These are phyloP conservation scores for Oropetium thomaeum DNA, from an alignment of 176 grass and related monocot genomes.

Conservation along the genomic window DNA sequence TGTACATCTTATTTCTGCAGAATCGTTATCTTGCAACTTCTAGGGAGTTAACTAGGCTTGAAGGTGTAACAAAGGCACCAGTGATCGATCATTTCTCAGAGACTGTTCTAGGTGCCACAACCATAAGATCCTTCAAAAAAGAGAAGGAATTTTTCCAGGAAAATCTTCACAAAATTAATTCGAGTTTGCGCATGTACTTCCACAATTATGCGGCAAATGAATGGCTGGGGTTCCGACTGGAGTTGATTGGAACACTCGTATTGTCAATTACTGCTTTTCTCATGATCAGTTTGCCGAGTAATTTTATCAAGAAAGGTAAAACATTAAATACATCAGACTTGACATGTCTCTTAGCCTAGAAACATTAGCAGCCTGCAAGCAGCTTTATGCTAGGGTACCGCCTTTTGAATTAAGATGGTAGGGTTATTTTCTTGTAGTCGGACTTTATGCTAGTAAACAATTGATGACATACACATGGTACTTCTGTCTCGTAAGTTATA, in stretches of 20 bases:
- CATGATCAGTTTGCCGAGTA: conserved; percentile 73
- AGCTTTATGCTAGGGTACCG: not conserved
- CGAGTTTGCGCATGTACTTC: conserved; percentile 94
- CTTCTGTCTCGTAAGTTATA: not conserved
- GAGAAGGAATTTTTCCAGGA: conserved; percentile 59
- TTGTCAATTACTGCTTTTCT: conserved; percentile 81
- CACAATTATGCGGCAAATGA: conserved; percentile 92
- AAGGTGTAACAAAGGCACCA: conserved; percentile 91
- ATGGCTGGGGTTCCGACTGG: conserved; percentile 87
- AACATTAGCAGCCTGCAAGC: not conserved
- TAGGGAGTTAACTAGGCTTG: conserved; percentile 87
- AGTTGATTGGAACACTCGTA: conserved; percentile 81
- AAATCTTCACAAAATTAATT: conserved; percentile 82
- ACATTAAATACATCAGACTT: not conserved
- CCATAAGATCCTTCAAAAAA: conserved; percentile 86
- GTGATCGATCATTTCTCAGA: conserved; percentile 98
- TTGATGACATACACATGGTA: not conserved
- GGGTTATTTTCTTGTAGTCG: not conserved
- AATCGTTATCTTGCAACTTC: conserved; percentile 83
- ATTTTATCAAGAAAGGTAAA: conserved; percentile 90
- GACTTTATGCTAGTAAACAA: not conserved
- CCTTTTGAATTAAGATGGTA: not conserved
- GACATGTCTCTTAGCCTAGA: not conserved
- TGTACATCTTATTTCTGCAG: conserved; percentile 32
- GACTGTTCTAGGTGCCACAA: conserved; percentile 79